Conservation (phyloP, 805 yeast species). For the Myxozyma monticola region DNA sequence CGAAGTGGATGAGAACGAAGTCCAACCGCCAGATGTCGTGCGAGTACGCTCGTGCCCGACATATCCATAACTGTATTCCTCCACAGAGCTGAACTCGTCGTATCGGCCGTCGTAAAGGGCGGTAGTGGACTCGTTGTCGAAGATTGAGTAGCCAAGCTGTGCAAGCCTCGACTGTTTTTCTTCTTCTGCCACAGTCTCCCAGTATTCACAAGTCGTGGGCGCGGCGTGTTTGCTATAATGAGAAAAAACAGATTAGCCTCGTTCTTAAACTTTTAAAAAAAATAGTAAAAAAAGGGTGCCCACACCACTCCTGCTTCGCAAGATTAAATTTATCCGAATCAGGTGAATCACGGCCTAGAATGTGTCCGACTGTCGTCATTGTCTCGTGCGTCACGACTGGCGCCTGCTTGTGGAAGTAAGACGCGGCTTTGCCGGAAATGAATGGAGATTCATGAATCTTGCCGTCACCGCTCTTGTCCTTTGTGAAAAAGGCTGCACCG, state of each 20-base stretch:
- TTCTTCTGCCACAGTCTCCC: conserved; percentile 9
- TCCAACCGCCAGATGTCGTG: neutral
- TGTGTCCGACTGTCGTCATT: conserved; percentile 1
- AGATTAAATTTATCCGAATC: neutral
- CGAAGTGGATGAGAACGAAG: neutral
- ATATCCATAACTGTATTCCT: neutral
- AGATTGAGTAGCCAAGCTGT: neutral
- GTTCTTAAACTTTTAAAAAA: neutral
- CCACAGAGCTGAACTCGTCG: neutral
- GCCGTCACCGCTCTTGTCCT: neutral
- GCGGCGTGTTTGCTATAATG: neutral
- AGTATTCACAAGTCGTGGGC: neutral
- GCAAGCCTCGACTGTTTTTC: neutral
- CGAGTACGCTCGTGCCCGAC: neutral
- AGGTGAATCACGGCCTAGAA: conserved; percentile 19
- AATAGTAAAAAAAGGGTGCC: conserved; percentile 11
- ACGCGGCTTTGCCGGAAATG: neutral
- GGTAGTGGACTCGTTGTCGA: no score
- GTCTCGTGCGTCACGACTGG: conserved; percentile 3
- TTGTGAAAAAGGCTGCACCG: neutral
- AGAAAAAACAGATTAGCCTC: neutral
- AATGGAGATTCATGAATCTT: conserved; percentile 11
- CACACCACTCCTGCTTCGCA: conserved; percentile 26
- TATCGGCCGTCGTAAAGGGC: no score
- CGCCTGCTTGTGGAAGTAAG: neutral